These are phyloP conservation scores for Didymella keratinophila DNA, from an alignment of 2,329 filamentous ascomycete species.

Conservation along the genomic window DNA sequence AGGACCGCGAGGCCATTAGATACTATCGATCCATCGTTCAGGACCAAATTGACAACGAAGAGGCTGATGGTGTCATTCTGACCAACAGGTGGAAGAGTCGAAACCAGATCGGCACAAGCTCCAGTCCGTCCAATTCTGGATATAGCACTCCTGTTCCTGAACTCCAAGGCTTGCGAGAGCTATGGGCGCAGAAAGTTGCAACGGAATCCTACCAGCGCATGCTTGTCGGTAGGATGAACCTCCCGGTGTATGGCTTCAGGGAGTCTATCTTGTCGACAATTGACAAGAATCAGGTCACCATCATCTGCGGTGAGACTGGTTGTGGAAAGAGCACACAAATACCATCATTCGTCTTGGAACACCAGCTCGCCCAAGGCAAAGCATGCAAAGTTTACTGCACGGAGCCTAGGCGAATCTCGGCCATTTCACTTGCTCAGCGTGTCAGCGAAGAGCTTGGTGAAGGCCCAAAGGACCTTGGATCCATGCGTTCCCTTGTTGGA, in stretches of 20 bases:
- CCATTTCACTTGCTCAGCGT: constrained; percentile 88
- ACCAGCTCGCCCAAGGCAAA: constrained; percentile 81
- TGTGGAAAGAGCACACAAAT: constrained; percentile 98
- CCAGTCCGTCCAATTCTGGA: constrained; percentile 41
- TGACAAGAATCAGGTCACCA: constrained; percentile 82
- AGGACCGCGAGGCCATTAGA: constrained; percentile 73
- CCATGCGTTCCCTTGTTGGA: constrained; percentile 82
- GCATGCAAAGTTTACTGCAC: constrained; percentile 94
- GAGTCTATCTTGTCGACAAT: constrained; percentile 79
- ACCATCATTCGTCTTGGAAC: constrained; percentile 91
- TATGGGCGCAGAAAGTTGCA: constrained; percentile 62
- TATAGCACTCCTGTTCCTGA: constrained; percentile 37
- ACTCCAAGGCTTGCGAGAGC: constrained; percentile 55
- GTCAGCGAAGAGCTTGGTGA: constrained; percentile 97
- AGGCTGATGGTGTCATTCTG: constrained; percentile 68
- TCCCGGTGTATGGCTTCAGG: constrained; percentile 90
- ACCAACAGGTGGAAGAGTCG: constrained; percentile 73
- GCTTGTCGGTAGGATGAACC: constrained; percentile 76
- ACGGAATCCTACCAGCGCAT: constrained; percentile 74
- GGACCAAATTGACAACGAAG: constrained; percentile 66
- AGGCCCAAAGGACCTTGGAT: constrained; percentile 80
- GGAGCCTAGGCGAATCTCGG: constrained; percentile 93
- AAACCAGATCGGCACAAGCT: constrained; percentile 39
- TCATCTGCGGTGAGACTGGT: constrained; percentile 95
- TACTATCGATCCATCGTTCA: constrained; percentile 75